phyloP scores from a whole-genome alignment of 768 basidiomycete species.

The Rhodocollybia butyracea region DNA sequence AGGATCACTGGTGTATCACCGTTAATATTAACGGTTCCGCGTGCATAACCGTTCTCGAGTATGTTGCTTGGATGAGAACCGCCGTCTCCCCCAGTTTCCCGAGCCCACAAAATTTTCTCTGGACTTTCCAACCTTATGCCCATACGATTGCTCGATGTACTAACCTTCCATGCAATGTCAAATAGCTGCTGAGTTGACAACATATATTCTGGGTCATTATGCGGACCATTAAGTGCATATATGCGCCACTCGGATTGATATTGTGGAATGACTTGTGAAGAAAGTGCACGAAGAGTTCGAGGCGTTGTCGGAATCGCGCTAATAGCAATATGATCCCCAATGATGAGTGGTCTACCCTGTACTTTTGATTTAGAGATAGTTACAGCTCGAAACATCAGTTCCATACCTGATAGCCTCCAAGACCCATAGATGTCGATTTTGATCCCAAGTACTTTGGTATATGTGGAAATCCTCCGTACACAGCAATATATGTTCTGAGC shows the following conservation, averaged over 20 bases:
- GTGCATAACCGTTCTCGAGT: slow-evolving; percentile 56
- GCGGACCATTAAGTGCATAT: slow-evolving; percentile 58
- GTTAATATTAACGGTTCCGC: slow-evolving; percentile 57
- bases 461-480: slow-evolving; percentile 59
- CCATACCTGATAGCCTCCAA: slow-evolving; percentile 61
- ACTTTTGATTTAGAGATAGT: background rate
- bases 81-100: slow-evolving; percentile 58
- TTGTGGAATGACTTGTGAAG: slow-evolving; percentile 30
- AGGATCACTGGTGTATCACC: slow-evolving; percentile 71
- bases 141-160: slow-evolving; percentile 57
- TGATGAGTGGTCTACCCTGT: slow-evolving; percentile 50
- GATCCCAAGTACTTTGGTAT: slow-evolving; percentile 57
- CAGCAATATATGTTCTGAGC: slow-evolving; percentile 51
- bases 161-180: slow-evolving; percentile 55
- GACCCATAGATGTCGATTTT: slow-evolving; percentile 61
- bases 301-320: slow-evolving; percentile 17
- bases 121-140: slow-evolving; percentile 54
- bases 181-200: slow-evolving; percentile 44
- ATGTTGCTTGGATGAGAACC: slow-evolving; percentile 70
- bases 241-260: slow-evolving; percentile 51
- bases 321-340: slow-evolving; percentile 50
- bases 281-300: slow-evolving; percentile 14
- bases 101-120: slow-evolving; percentile 48
- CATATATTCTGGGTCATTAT: slow-evolving; percentile 56
- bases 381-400: slow-evolving; percentile 7